phyloP scores from a whole-genome alignment of 306 rosid genomes.

The Vigna trinervia region DNA sequence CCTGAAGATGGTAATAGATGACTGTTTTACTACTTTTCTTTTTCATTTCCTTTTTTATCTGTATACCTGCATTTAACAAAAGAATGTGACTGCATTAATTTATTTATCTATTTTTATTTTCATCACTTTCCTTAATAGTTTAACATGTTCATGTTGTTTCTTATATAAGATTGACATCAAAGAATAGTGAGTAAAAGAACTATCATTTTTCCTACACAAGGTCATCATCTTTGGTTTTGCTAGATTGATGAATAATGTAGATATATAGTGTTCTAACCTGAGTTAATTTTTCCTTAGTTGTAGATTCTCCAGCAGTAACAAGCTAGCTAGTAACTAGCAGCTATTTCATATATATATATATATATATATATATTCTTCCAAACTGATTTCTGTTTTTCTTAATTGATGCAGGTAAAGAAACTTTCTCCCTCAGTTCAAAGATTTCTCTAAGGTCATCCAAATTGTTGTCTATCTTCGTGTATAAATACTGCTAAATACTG shows the following conservation, averaged over 20 bases:
- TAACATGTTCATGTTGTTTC: background rate
- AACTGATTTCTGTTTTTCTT: background rate
- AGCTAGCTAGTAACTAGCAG: background rate
- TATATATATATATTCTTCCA: background rate
- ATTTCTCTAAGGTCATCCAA: constrained; percentile 14
- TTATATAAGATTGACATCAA: constrained; percentile 8
- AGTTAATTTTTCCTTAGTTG: background rate
- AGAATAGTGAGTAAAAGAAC: constrained; percentile 11
- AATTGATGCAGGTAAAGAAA: constrained; percentile 6
- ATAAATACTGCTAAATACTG: no score
- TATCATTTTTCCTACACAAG: constrained; percentile 24
- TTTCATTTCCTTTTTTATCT: background rate
- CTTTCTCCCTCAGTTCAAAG: background rate
- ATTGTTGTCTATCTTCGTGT: no score
- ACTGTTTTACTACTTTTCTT: background rate
- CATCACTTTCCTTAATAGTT: background rate
- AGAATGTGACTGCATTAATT: background rate
- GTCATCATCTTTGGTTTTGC: background rate
- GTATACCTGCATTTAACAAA: background rate
- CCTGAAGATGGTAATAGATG: background rate
- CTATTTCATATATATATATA: background rate
- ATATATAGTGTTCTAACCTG: background rate
- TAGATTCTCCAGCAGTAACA: background rate
- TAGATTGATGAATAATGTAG: background rate
- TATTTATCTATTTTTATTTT: background rate